A percentile compares a stretch with the other conserved stretches of the same genome.
phyloP scores from a whole-genome alignment of 2,329 filamentous ascomycete species.

The Arthrobotrys entomopaga region DNA sequence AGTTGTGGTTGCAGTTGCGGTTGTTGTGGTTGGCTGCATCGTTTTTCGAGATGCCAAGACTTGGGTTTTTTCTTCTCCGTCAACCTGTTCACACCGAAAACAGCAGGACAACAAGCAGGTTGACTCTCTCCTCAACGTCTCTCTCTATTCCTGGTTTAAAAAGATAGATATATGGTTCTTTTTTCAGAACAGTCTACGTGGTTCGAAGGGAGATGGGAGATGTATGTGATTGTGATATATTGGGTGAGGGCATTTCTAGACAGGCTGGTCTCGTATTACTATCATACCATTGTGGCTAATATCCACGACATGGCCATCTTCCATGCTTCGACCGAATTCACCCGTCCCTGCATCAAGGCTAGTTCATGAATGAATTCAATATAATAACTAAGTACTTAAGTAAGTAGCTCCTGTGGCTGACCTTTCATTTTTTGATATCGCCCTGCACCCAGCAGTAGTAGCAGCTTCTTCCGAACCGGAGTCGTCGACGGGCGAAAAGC shows the following conservation, averaged over 20 bases:
- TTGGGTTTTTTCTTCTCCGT: conserved; percentile 16
- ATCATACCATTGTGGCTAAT: conserved; percentile 36
- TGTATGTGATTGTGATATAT: too few relatives aligned
- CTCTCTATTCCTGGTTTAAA: background rate
- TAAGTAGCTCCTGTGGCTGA: too few relatives aligned
- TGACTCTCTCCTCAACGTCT: too few relatives aligned
- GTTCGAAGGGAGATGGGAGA: conserved; percentile 17
- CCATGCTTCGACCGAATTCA: conserved; percentile 18
- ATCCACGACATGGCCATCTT: conserved; percentile 6
- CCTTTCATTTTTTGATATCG: too few relatives aligned
- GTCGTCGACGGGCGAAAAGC: too few relatives aligned
- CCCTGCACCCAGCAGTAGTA: background rate
- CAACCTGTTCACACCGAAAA: conserved; percentile 8
- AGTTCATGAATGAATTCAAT: too few relatives aligned
- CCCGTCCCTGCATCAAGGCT: conserved; percentile 13
- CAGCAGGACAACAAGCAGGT: conserved; percentile 13
- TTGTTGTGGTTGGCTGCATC: conserved; percentile 11
- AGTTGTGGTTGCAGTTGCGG: conserved; percentile 14
- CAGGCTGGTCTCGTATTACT: conserved; percentile 13
- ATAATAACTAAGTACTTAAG: too few relatives aligned
- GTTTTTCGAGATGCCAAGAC: conserved; percentile 19
- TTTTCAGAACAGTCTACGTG: conserved; percentile 22
- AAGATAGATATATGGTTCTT: background rate
- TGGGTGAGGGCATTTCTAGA: conserved; percentile 15
- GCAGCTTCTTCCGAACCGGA: too few relatives aligned